Evolutionary conservation across 805 yeast genomes (phyloP), one percentile per base, ranked within the genome.

Genomic region (Teunomyces cretensis): DNA sequence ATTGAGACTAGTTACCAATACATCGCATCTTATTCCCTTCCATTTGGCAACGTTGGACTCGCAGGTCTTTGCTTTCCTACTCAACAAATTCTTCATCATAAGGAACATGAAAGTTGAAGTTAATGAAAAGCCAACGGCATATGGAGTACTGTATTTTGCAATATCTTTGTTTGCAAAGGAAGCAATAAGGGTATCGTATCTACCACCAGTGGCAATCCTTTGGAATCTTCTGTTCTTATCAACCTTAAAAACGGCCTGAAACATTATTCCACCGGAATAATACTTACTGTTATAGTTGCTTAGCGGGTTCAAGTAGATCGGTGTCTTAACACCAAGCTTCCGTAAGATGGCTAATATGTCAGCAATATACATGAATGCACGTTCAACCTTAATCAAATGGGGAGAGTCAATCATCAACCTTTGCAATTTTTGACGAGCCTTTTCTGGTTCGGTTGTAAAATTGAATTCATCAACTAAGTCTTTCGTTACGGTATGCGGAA

Each of bases 191-290:
- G 74, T 70, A 56, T 92, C 98, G 59, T 90, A 94, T 44, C 99
- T 72, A 2, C 99, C 99, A 37, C 99, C 99, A 0, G 94, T 92
- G 12, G 94, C 94, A 33, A 94, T 70, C 33, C 75, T 51, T 0
- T 69, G 50, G 27, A 84, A 72, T 5, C 70, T 69, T 55, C 60
- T 61, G 50, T 58, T 74, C 49, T 55, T 75, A 54, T 74, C 81
- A 3, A 81, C 84, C 44, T 88, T 86, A 51, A 81, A 78, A 1
- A 89, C 78, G 0, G 87, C 88, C 54, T 89, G 96, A 60, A 92
- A 94, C 96, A 94, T 89, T 1, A 91, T 67, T 0, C 96, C 96
- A 13, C 83, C 81, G 31, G 75, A 71, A 59, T 91, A 94, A 59
- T 89, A 92, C 8, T 83, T 77, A 27, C 84, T 79, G 53, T 89